Base-by-base conservation (phyloP, 768 basidiomycete species). In the Tricholoma furcatifolium region DNA sequence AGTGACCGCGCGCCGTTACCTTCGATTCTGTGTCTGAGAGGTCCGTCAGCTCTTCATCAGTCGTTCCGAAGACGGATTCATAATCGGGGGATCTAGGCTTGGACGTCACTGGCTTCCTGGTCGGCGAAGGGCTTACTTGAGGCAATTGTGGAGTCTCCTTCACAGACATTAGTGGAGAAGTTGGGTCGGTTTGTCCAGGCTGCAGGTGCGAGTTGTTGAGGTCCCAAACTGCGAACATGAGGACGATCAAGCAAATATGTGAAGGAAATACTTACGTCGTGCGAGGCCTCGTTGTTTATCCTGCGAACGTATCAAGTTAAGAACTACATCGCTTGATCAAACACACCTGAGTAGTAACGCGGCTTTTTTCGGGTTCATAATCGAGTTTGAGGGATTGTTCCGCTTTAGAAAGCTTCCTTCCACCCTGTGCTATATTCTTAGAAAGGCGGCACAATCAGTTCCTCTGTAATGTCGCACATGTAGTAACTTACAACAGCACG, bases 401-500 rank as follows among this genome's bases (percentile, higher is more conserved):
- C n/a, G 60, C 62, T 50, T 60, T 68, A 3, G 67, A 68, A 27
- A 64, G 36, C 40, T 66, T 68, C 50, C 53, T 50, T 18, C 50
- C 46, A 44, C 36, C 10, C 43, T 50, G 43, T n/a, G 31, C 44
- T 7, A 60, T 55, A 24, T 49, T 48, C 52, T 53, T 61, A 54
- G 54, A 39, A 41, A 23, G 4, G 8, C 11, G 14, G 27, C 9
- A 17, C 9, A 14, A 24, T 27, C 15, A 50, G 3, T 36, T 21
- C 4, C 6, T 21, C 14, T n/a, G 18, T 4, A 27, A 38, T 17
- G 31, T 12, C n/a, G 9, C 7, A 34, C 3, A 6, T 17, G 12
- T 23, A 11, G 2, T 34, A 18, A 45, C 74, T 60, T 47, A 84
- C 84, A 65, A 85, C 61, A 46, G 72, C 72, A 41, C 84, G 73